Base-by-base conservation (phyloP, 495 filamentous ascomycete genomes). In the Xylaria curta region DNA sequence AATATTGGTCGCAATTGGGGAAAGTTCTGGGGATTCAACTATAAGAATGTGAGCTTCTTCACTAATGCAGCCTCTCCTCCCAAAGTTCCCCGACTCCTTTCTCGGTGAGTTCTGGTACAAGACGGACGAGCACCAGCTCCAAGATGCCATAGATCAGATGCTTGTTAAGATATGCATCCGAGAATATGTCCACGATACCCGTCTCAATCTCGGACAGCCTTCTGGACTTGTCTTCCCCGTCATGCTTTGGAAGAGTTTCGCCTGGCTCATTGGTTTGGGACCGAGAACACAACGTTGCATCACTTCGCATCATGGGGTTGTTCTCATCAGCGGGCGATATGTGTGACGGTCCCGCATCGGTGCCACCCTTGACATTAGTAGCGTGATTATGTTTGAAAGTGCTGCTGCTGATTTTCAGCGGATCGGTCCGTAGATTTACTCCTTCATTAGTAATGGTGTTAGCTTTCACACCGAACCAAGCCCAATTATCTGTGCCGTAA, bases 81-180 rank as follows among this genome's bases (percentile, higher is more conserved):
- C 93, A 88, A 59, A 97, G 79, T 76, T 94, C 91, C 68, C 82
- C 81, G 12, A 93, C 87, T 47, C 90, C 90, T 76, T 87, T 90
- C 73, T 94, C 92, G 40, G 88, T 87, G 74, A 98, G 75, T 85
- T 99, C 96, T 36, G 96, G 96, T 64, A 97, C 85, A 42, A 98
- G 80, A 74, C 91, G 87, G 46, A 92, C 89, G 17, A 99, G 82
- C 0, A 97, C 70, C 66, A 93, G 82, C 80, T 98, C 96, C 49
- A 97, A 75, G 49, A 94, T 84, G 28, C 86, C 83, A 74, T 95
- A 97, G 54, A 95, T 79, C 12, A 99, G 81, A 79, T 98, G 94
- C 81, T 92, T 95, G 82, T 98, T 98, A 78, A 92, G 89, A 81
- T 97, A 98, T 13, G 86, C 86, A 79, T 97, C 93, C 3, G 86